Conservation (phyloP, 2,329 filamentous ascomycete genomes). For the Fusarium newnesense region DNA sequence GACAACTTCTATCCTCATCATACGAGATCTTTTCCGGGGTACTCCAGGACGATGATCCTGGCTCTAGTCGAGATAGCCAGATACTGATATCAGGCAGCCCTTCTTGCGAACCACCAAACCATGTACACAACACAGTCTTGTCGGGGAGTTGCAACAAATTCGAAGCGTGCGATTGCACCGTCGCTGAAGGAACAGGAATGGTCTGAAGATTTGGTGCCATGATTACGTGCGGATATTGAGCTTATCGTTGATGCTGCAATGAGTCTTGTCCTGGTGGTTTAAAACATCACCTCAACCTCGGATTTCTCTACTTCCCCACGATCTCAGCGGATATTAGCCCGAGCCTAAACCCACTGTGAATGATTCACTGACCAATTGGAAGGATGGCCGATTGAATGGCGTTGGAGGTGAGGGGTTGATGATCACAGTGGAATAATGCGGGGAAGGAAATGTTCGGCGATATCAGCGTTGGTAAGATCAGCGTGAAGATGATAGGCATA, state of each 20-base stretch:
- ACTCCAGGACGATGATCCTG: slow-evolving; percentile 47
- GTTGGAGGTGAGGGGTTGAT: background rate
- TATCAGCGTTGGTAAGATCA: slow-evolving; percentile 5
- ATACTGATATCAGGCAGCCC: slow-evolving; percentile 57
- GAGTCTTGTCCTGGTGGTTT: background rate
- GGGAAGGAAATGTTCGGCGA: slow-evolving; percentile 20
- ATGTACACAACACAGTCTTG: slow-evolving; percentile 54
- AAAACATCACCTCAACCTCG: background rate
- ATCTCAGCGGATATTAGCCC: slow-evolving; percentile 7
- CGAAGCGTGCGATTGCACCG: slow-evolving; percentile 57
- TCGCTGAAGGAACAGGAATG: slow-evolving; percentile 49
- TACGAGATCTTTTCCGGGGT: slow-evolving; percentile 50
- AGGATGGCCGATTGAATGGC: slow-evolving; percentile 6
- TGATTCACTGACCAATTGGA: slow-evolving; percentile 1
- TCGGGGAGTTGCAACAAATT: slow-evolving; percentile 55
- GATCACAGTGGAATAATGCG: background rate
- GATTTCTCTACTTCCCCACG: background rate
- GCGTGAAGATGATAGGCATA: background rate
- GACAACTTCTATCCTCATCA: slow-evolving; percentile 54
- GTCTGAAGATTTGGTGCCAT: slow-evolving; percentile 23
- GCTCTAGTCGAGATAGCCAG: slow-evolving; percentile 51
- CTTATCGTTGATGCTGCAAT: background rate
- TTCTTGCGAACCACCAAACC: slow-evolving; percentile 59
- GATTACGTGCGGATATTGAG: accelerated
- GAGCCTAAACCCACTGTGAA: background rate